phyloP scores from a whole-genome alignment of 2,329 filamentous ascomycete genomes.

The Fusarium veterinarium region DNA sequence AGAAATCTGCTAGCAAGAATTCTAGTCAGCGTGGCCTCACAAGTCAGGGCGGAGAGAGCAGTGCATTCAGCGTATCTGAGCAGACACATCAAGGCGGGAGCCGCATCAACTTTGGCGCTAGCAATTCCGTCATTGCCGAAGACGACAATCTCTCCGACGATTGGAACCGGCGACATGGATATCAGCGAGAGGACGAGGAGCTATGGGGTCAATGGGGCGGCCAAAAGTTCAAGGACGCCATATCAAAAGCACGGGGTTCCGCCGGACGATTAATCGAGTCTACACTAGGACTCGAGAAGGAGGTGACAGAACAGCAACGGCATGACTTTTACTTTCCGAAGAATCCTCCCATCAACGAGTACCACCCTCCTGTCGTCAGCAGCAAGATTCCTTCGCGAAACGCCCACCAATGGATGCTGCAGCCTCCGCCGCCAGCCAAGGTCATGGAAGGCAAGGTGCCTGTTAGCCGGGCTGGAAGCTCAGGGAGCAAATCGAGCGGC shows the following conservation, averaged over 20 bases:
- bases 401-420: constrained; percentile 90
- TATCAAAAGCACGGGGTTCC: constrained; percentile 68
- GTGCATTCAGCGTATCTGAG: constrained; percentile 53
- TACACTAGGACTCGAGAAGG: constrained; percentile 63
- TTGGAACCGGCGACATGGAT: constrained; percentile 78
- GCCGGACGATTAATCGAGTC: constrained; percentile 66
- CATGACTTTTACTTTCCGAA: constrained; percentile 70
- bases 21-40: constrained; percentile 70
- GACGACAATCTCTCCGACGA: constrained; percentile 57
- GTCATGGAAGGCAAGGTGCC: constrained; percentile 90
- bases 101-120: constrained; percentile 49
- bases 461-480: constrained; percentile 71
- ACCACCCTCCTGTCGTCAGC: constrained; percentile 86
- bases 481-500: constrained; percentile 62
- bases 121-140: constrained; percentile 51
- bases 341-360: constrained; percentile 84
- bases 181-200: constrained; percentile 89
- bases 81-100: constrained; percentile 54
- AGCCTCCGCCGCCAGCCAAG: constrained; percentile 88
- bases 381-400: constrained; percentile 75
- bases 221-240: constrained; percentile 67
- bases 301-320: constrained; percentile 64
- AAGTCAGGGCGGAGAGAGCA: constrained; percentile 67
- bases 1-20: constrained; percentile 68
- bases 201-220: constrained; percentile 78